Conservation (phyloP, 2,329 filamentous ascomycete genomes). For the Phialocephala subalpina region DNA sequence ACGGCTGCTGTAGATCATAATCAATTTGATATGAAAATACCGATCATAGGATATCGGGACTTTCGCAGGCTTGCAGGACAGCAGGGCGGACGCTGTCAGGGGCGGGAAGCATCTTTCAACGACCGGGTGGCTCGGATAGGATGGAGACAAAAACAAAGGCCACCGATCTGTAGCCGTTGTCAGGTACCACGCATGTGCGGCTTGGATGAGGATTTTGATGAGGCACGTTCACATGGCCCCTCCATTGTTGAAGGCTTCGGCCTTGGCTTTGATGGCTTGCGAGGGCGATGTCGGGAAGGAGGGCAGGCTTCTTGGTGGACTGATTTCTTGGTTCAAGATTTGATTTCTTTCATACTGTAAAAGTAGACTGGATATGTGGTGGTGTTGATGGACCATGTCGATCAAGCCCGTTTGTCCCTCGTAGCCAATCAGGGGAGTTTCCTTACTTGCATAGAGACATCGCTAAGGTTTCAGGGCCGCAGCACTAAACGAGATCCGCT, state of each 20-base stretch:
- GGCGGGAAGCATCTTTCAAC: constrained; percentile 1
- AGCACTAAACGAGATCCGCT: constrained; percentile 1
- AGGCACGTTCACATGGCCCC: constrained; percentile 5
- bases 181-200: constrained; percentile 22
- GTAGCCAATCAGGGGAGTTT: constrained; percentile 8
- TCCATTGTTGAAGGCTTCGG: not conserved
- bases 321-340: constrained; percentile 4
- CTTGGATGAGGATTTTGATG: constrained; percentile 9
- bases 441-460: constrained; percentile 7
- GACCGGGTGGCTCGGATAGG: constrained; percentile 1
- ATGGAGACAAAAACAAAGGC: constrained; percentile 4
- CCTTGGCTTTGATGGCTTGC: not conserved
- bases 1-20: constrained; percentile 19
- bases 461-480: constrained; percentile 16
- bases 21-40: not conserved
- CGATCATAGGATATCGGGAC: constrained; percentile 8
- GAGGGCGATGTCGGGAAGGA: not conserved
- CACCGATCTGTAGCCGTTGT: constrained; percentile 11
- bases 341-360: not conserved
- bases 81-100: constrained; percentile 3
- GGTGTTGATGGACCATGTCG: not conserved
- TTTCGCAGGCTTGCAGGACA: not conserved
- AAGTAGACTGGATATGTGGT: not conserved
- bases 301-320: not conserved
- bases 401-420: constrained; percentile 9